Evolutionary conservation across 805 yeast species (phyloP).

Genomic region (Suhomyces prunicola): DNA sequence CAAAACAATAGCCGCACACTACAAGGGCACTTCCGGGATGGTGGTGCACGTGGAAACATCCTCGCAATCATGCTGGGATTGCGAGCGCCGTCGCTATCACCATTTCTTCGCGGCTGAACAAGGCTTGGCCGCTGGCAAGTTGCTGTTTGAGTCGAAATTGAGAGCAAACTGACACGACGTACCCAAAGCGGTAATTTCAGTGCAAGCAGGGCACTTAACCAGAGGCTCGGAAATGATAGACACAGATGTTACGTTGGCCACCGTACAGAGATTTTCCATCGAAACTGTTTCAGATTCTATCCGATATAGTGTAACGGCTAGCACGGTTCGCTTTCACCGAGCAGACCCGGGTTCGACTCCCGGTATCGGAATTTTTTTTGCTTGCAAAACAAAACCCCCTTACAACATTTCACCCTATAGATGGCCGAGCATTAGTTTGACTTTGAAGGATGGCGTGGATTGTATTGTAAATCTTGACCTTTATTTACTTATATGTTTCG

Average conservation of each 20-base stretch:
- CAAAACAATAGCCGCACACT: not conserved
- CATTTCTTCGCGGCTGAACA: not conserved
- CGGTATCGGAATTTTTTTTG: constrained; percentile 59
- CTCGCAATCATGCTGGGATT: not conserved
- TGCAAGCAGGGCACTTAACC: not conserved
- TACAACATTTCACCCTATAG: too few species aligned
- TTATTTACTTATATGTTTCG: too few species aligned
- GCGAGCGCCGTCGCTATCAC: not conserved
- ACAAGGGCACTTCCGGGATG: not conserved
- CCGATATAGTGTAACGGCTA: constrained; percentile 83
- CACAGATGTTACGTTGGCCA: too few species aligned
- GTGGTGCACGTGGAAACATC: not conserved
- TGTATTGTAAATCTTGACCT: too few species aligned
- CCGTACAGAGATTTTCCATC: constrained; percentile 10
- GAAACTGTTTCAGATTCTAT: not conserved
- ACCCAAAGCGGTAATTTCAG: not conserved
- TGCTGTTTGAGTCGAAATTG: not conserved
- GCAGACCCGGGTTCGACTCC: constrained; percentile 86
- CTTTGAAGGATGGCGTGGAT: too few species aligned
- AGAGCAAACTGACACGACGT: not conserved
- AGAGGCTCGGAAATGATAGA: too few species aligned
- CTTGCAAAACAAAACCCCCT: too few species aligned
- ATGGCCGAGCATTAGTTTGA: too few species aligned
- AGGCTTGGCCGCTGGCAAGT: not conserved
- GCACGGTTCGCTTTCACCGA: constrained; percentile 84